These are phyloP conservation scores for Lasiosphaeria miniovina DNA, from an alignment of 495 filamentous ascomycete species.

Conservation along the genomic window DNA sequence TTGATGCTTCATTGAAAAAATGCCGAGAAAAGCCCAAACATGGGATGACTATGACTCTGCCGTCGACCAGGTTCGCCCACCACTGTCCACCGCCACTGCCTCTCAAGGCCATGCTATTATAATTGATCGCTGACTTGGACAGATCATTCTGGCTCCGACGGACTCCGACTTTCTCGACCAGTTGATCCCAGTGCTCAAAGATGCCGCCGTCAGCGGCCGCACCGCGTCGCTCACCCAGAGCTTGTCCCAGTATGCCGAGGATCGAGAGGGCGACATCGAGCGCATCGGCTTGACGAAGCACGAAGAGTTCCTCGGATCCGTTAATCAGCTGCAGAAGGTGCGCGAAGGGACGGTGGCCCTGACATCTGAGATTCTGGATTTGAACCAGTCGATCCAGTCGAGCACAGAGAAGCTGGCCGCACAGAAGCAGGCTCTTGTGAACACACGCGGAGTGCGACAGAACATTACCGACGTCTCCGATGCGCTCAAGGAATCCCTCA, in stretches of 20 bases:
- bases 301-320: slow-evolving; percentile 90
- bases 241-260: slow-evolving; percentile 73
- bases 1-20: slow-evolving; percentile 23
- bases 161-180: slow-evolving; percentile 95
- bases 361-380: slow-evolving; percentile 84
- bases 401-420: slow-evolving; percentile 91
- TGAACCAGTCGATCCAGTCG: slow-evolving; percentile 93
- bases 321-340: slow-evolving; percentile 87
- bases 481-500: slow-evolving; percentile 85
- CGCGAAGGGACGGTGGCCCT: slow-evolving; percentile 82
- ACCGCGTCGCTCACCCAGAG: slow-evolving; percentile 72
- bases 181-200: slow-evolving; percentile 85
- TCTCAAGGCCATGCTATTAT: background rate
- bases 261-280: slow-evolving; percentile 90
- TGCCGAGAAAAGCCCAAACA: slow-evolving; percentile 47
- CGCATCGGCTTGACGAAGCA: slow-evolving; percentile 92
- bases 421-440: slow-evolving; percentile 90
- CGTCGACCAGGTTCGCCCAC: slow-evolving; percentile 43
- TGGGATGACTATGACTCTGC: slow-evolving; percentile 55
- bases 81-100: slow-evolving; percentile 1
- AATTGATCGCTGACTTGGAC: background rate
- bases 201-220: slow-evolving; percentile 75
- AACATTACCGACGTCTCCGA: slow-evolving; percentile 93
- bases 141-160: slow-evolving; percentile 89
- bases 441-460: slow-evolving; percentile 85